Evolutionary conservation across 2,329 filamentous ascomycete species (phyloP).

Genomic region (Neoscytalidium dimidiatum): DNA sequence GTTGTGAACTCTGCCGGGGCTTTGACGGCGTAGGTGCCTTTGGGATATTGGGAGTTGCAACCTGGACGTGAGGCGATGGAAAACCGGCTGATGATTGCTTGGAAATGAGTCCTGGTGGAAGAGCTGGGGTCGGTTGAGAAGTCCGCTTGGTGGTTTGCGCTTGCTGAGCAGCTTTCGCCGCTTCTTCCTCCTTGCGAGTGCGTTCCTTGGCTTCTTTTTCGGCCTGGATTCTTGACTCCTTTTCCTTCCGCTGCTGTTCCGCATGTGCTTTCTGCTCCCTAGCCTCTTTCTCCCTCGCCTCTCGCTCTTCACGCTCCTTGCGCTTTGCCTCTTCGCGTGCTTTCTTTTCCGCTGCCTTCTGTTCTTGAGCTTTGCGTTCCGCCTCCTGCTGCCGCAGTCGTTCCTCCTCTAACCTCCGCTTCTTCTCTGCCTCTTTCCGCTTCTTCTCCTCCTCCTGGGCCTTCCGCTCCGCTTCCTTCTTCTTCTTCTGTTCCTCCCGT

Average conservation of each 20-base stretch:
- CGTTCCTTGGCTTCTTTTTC: conserved; percentile 43
- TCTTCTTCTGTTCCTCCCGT: conserved; percentile 87
- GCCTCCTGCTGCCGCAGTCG: conserved; percentile 81
- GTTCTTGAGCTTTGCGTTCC: conserved; percentile 80
- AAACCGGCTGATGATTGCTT: conserved; percentile 57
- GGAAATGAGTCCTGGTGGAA: conserved; percentile 55
- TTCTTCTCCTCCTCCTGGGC: conserved; percentile 85
- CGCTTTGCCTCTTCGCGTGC: conserved; percentile 70
- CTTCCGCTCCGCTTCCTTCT: conserved; percentile 87
- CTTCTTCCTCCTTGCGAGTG: conserved; percentile 44
- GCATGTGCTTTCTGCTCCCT: conserved; percentile 66
- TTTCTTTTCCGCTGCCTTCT: conserved; percentile 80
- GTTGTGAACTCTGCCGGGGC: conserved; percentile 75
- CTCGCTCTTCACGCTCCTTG: conserved; percentile 68
- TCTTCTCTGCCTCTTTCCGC: conserved; percentile 82
- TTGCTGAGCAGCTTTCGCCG: conserved; percentile 32
- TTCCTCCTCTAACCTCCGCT: conserved; percentile 77
- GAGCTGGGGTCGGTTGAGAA: conserved; percentile 44
- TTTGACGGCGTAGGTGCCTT: conserved; percentile 81
- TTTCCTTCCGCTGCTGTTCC: conserved; percentile 60
- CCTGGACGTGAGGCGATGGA: conserved; percentile 76
- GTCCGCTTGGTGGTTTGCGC: conserved; percentile 35
- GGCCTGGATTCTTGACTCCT: conserved; percentile 55
- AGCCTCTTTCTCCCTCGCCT: conserved; percentile 71
- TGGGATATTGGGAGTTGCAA: conserved; percentile 78